Conservation (phyloP, 2,329 filamentous ascomycete genomes). For the Lachnellula occidentalis region DNA sequence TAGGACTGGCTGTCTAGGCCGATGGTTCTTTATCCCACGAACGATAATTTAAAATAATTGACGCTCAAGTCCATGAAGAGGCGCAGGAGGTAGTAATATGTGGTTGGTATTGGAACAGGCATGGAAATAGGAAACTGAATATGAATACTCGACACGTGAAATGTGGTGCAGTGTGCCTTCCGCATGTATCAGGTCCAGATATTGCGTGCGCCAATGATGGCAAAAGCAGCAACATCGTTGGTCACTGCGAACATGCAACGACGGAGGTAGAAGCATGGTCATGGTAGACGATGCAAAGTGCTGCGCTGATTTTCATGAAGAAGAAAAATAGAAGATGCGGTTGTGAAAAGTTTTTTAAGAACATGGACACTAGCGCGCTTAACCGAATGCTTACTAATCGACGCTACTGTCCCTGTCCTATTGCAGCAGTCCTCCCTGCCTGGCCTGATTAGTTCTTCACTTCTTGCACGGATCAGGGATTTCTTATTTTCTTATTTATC, state of each 20-base stretch:
- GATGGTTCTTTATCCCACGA: constrained; percentile 34
- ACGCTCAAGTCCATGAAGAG: constrained; percentile 33
- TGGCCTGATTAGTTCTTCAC: background rate
- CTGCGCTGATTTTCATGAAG: background rate
- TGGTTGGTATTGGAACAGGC: constrained; percentile 25
- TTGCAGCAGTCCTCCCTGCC: background rate
- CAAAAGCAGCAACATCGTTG: too few species aligned
- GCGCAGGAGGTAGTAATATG: constrained; percentile 35
- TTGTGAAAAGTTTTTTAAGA: background rate
- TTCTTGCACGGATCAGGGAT: background rate
- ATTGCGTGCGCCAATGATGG: too few species aligned
- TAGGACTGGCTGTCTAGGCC: constrained; percentile 35
- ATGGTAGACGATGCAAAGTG: too few species aligned
- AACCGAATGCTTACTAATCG: constrained; percentile 2
- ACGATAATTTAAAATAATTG: constrained; percentile 34
- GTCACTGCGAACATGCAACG: too few species aligned
- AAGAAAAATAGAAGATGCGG: constrained; percentile 1
- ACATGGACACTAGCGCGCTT: background rate
- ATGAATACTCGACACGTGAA: background rate
- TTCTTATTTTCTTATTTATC: constrained; percentile 17
- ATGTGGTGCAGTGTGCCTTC: background rate
- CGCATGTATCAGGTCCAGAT: too few species aligned
- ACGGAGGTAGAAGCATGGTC: too few species aligned
- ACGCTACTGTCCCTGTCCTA: background rate
- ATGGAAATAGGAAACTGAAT: background rate